phyloP scores from a whole-genome alignment of 495 filamentous ascomycete species.

The Xylaria nigripes region DNA sequence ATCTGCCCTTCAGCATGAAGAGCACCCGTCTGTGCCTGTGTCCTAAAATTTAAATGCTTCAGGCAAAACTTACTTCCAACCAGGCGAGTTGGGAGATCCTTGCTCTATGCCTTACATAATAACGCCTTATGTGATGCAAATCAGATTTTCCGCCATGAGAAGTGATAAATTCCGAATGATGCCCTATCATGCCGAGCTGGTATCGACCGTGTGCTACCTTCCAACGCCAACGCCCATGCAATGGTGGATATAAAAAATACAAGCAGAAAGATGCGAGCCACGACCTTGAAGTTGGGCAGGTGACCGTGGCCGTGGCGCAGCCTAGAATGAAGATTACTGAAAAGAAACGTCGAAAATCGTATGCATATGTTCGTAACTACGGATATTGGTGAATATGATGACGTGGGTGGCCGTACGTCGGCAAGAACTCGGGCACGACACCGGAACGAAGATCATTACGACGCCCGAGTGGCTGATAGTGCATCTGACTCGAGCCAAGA shows the following conservation, averaged over 20 bases:
- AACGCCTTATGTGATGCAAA: slow-evolving; percentile 24
- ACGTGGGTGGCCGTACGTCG: slow-evolving; percentile 18
- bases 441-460: slow-evolving; percentile 71
- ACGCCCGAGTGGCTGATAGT: slow-evolving; percentile 85
- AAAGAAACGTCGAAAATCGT: slow-evolving; percentile 11
- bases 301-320: neutral
- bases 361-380: slow-evolving; percentile 1
- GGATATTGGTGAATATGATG: slow-evolving; percentile 15
- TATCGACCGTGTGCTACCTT: slow-evolving; percentile 23
- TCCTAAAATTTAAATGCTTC: neutral
- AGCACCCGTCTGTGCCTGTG: neutral
- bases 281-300: neutral
- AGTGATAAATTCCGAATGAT: slow-evolving; percentile 10
- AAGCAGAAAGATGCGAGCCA: slow-evolving; percentile 8
- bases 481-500: slow-evolving; percentile 75
- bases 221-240: slow-evolving; percentile 26
- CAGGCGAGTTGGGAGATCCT: neutral
- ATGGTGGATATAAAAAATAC: slow-evolving; percentile 5
- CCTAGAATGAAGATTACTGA: neutral
- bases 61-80: neutral
- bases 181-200: slow-evolving; percentile 17
- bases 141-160: slow-evolving; percentile 8
- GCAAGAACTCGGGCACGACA: slow-evolving; percentile 63
- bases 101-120: slow-evolving; percentile 14
- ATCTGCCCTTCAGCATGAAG: too few species aligned